Conservation (phyloP, 495 filamentous ascomycete genomes). For the Cladorrhinum samala region DNA sequence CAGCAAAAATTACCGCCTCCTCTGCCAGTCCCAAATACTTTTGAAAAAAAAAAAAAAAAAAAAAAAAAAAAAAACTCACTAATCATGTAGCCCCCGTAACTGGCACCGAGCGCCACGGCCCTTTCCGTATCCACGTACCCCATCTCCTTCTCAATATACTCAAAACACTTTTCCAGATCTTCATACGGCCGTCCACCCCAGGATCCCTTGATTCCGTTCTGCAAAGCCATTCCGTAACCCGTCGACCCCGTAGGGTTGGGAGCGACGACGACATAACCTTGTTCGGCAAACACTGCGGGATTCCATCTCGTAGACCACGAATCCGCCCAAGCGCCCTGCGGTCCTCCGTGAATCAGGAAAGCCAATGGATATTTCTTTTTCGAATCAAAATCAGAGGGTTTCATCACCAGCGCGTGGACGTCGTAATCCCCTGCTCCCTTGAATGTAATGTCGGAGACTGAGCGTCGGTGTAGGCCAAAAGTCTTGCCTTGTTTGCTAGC, state of each 20-base stretch:
- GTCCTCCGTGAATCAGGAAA: slow-evolving; percentile 83
- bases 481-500: slow-evolving; percentile 59
- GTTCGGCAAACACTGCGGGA: slow-evolving; percentile 82
- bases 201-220: slow-evolving; percentile 64
- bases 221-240: slow-evolving; percentile 74
- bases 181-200: slow-evolving; percentile 80
- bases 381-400: slow-evolving; percentile 70
- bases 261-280: slow-evolving; percentile 81
- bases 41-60: neutral
- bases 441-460: slow-evolving; percentile 70
- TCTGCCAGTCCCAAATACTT: too few species aligned
- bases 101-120: slow-evolving; percentile 78
- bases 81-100: slow-evolving; percentile 85
- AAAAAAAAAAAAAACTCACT: slow-evolving; percentile 34
- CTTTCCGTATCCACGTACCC: slow-evolving; percentile 67
- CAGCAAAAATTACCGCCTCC: slow-evolving; percentile 4
- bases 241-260: slow-evolving; percentile 87
- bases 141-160: slow-evolving; percentile 66
- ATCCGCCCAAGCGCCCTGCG: slow-evolving; percentile 79
- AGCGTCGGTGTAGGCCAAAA: slow-evolving; percentile 58
- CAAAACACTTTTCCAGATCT: slow-evolving; percentile 74
- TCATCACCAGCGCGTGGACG: slow-evolving; percentile 75
- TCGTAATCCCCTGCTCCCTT: slow-evolving; percentile 43
- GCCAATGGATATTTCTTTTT: slow-evolving; percentile 73
- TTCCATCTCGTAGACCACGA: slow-evolving; percentile 89